Base-by-base conservation (phyloP, 163 green algal genomes). In the Prototheca cutis region DNA sequence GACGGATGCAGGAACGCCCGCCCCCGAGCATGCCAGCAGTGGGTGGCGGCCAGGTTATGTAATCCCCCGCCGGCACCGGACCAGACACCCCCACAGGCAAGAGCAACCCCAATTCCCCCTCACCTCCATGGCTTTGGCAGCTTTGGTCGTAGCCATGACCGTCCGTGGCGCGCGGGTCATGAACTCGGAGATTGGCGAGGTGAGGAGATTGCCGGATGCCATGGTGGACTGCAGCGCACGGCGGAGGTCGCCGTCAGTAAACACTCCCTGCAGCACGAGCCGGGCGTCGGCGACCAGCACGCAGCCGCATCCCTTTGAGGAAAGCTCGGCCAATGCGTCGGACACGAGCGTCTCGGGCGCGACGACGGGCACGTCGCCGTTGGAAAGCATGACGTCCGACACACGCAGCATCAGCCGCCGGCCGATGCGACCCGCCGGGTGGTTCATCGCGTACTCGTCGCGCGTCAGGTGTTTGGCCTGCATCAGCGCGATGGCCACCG, bases 401-500 rank as follows among this genome's bases (percentile, higher is more conserved):
- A 87, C 80, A 0, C 72, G 67, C 58, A 87, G 72, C 3, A 84
- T 84, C 18, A 87, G 77, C 17, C 80, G 66, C 62, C 83, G 83
- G 32, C 80, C 80, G 54, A 87, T 87, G 25, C 80, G 65, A 1
- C 80, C 80, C 27, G 80, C 77, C 1, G 79, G 79, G 57, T 86
- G 79, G 47, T 82, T 79, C 66, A 72, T 76, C 13, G 74, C 74
- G 29, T 73, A 81, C 40, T 77, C 47, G 47, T 79, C 74, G 25
- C 54, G 48, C 1, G 70, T 77, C 28, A 79, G 39, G 47, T 73
- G 54, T 39, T 68, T 68, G 30, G 66, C 63, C 42, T 85, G 72
- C 80, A 87, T 87, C 34, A 87, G 67, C 19, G 77, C 78, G 53
- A 85, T 84, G 55, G 78, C 78, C n/a, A 80, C 63, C 2, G 80